Base-by-base conservation (phyloP, 768 basidiomycete species). In the Russula griseocarnosa region DNA sequence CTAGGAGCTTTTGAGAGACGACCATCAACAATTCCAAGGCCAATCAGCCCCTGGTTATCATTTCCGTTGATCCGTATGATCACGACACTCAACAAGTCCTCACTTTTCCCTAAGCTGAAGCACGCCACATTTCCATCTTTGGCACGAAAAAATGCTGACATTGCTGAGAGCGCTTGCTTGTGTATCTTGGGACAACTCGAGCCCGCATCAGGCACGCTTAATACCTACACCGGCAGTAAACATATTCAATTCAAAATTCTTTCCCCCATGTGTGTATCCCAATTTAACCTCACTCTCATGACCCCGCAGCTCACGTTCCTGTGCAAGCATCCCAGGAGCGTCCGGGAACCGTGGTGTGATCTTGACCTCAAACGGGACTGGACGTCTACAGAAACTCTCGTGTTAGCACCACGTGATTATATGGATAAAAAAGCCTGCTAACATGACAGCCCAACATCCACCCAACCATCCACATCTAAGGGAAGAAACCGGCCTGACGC, bases 361-460 rank as follows among this genome's bases (percentile, higher is more conserved):
- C 36, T 55, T 18, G 22, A 24, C 13, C 11, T 55, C 54, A 34
- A 55, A 40, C 6, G 54, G 54, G 22, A 38, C 26, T 6, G 54
- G 54, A 8, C 22, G 54, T 24, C 54, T 55, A 36, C 5, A 16
- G 8, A 18, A 8, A n/a, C 11, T 10, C n/a, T 3, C 13, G 8
- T 2, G 24, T 55, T 8, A 55, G 54, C 36, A 55, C 18, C n/a
- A 8, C 22, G 8, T 34, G 1, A 2, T 2, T 8, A 5, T 14
- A 40, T 16, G 22, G n/a, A n/a, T 22, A 36, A 55, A 36, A 24
- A 32, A 38, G 6, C 22, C 22, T 40, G 30, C 63, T 42, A 9
- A 65, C 63, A 54, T 1, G 3, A 44, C 4, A 65, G 8, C 9
- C 60, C 63, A 3, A 32, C 10, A 7, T 65, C 63, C 3, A 42